These are phyloP conservation scores for Sideroxylon spinosum DNA, from an alignment of 179 eudicot species.

Conservation along the genomic window DNA sequence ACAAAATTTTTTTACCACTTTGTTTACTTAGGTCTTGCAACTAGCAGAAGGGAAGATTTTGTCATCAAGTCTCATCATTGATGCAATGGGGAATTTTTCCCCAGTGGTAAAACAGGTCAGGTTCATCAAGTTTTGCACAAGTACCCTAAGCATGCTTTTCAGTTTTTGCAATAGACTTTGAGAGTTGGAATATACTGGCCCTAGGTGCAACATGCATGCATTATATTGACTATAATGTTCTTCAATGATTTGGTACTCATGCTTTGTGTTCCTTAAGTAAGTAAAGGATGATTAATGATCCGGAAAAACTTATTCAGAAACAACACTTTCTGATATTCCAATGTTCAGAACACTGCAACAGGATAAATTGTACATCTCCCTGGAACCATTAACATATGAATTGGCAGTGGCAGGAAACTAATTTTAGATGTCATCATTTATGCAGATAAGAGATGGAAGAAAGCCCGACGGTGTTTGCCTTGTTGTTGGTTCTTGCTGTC, in stretches of 20 bases:
- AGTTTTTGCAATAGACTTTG: not conserved
- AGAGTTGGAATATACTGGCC: not conserved
- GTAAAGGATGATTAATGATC: not conserved
- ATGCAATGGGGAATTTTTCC: conserved; percentile 98
- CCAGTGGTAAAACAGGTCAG: conserved; percentile 90
- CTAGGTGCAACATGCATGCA: not conserved
- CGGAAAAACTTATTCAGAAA: not conserved
- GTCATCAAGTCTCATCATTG: conserved; percentile 67
- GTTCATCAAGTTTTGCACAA: conserved; percentile 11
- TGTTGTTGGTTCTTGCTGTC: conserved; percentile 92
- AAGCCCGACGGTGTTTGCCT: conserved; percentile 97
- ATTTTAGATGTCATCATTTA: not conserved
- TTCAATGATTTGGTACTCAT: not conserved
- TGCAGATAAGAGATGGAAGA: conserved; percentile 66
- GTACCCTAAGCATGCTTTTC: not conserved
- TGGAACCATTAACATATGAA: not conserved
- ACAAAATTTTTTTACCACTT: not conserved
- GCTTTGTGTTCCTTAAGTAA: not conserved
- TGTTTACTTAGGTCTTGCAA: conserved; percentile 57
- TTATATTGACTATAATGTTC: not conserved
- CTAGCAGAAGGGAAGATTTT: conserved; percentile 60
- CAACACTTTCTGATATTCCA: not conserved
- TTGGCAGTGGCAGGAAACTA: not conserved
- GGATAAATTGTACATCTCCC: conserved; percentile 1
- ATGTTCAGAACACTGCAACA: not conserved